Evolutionary conservation across 768 basidiomycete species (phyloP), one percentile per base, ranked within the genome.

Genomic region (Podaxis rugospora): DNA sequence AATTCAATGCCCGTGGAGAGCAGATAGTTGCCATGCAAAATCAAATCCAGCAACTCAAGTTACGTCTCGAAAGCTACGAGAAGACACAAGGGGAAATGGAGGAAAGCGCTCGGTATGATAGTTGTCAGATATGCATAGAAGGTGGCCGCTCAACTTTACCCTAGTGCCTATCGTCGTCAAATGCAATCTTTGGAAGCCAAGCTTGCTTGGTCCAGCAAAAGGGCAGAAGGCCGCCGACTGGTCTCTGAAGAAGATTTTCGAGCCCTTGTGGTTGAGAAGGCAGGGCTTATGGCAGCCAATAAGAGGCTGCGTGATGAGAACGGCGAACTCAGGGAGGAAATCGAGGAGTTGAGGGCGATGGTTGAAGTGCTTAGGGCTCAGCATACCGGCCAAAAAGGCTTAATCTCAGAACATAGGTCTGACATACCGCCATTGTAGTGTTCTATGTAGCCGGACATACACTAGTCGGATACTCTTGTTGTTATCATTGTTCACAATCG

Each of bases 271-370:
- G 67, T 70, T 1, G 81, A 84, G 67, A 85, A 81, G 67, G 74
- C 74, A 13, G 66, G 71, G 14, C 68, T 87, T 46, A 72, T 69
- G n/a, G 72, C 77, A 18, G 71, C 75, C n/a, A 89, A 89, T 65
- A 72, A 74, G 50, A 77, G 74, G 57, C 68, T 92, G 47, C 74
- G 77, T 36, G 83, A 84, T 21, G 82, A 88, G 63, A 93, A 92
- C 62, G 60, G 65, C 37, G 72, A 71, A 13, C 61, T 81, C 50
- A 78, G 73, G 62, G 77, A 76, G 42, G 78, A 79, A 59, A 65
- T 77, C 3, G 77, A 91, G 63, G 89, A 90, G 66, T 70, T 92
- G 72, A 80, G 79, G 60, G 87, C 84, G 23, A 90, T 88, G 80
- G 77, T 92, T 10, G 89, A 92, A 66, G 66, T 84, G 21, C 70